Evolutionary conservation across 2,329 filamentous ascomycete genomes (phyloP), one percentile per base, ranked within the genome.

Genomic region (Colletotrichum musicola): DNA sequence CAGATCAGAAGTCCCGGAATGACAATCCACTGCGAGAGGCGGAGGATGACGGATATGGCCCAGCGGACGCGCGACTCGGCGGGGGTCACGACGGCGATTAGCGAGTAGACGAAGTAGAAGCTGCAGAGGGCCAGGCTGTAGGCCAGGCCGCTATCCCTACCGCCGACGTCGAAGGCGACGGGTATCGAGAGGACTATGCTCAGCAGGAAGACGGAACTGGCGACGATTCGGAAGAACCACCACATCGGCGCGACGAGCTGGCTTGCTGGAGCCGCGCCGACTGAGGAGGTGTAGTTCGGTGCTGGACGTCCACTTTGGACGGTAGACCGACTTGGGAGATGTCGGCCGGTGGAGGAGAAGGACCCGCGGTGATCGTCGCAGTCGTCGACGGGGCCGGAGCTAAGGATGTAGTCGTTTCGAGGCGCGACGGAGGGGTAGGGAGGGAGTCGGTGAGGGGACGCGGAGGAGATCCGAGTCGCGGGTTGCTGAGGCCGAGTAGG

Each of bases 141-240:
- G 71, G 94, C 95, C 77, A 99, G 87, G 68, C 96, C 96, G 77
- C 94, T 97, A 75, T 96, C 95, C 76, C 94, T 91, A 71, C 96
- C 96, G 78, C 96, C 96, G 76, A 98, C 95, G 88, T 99, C 96
- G 84, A 98, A 98, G 76, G 95, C 93, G 78, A 99, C 91, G 71
- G 96, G 96, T 78, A 99, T 96, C 71, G 94, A 97, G 78, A 98
- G 92, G 77, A 98, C 90, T 80, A 98, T 94, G 82, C 93, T 93
- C 81, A 95, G 88, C 75, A 98, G 90, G 83, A 98, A 98, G 81
- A 93, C 82, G 78, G 91, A 86, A 82, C 93, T 93, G 77, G 93
- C 93, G 74, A 95, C 78, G 79, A 92, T 87, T 79, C 92, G 91
- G 81, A 95, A 89, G 81, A 95, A 86, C 92, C 86, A 88, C 86